Evolutionary conservation across 176 grass and related monocot genomes (phyloP).

Genomic region (Pharus latifolius): DNA sequence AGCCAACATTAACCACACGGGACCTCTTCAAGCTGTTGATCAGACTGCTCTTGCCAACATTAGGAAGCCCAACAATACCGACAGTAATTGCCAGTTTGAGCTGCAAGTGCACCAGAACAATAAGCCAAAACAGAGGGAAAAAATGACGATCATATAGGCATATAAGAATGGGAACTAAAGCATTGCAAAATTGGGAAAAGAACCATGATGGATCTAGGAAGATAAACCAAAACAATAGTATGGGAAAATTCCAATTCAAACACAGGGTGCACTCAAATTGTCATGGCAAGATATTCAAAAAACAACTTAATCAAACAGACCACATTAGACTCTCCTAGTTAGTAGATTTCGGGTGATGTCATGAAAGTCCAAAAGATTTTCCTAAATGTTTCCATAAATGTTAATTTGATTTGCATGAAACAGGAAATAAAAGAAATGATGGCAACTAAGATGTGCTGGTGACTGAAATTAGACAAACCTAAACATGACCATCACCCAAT

Average conservation of each 20-base stretch:
- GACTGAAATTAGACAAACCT: not conserved
- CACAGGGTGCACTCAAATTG: not conserved
- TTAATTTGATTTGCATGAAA: not conserved
- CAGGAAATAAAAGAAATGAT: not conserved
- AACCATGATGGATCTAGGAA: not conserved
- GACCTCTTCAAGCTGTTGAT: conserved; percentile 98
- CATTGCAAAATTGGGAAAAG: not conserved
- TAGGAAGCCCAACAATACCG: conserved; percentile 94
- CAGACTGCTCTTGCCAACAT: conserved; percentile 96
- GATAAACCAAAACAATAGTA: not conserved
- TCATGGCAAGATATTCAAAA: not conserved
- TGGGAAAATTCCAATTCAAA: too few relatives aligned
- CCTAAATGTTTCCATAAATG: not conserved
- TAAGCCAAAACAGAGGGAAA: not conserved
- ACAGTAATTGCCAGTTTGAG: conserved; percentile 89
- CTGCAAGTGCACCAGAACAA: conserved; percentile 30
- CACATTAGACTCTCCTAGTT: not conserved
- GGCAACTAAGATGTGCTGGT: not conserved
- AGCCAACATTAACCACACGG: conserved; percentile 80
- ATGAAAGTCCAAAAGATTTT: not conserved
- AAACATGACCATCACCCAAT: not conserved
- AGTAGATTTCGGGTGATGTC: not conserved
- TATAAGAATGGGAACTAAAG: not conserved
- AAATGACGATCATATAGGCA: not conserved
- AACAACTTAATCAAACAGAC: not conserved